Base-by-base conservation (phyloP, 2,329 filamentous ascomycete genomes). In the Ceratocystis huliohia region DNA sequence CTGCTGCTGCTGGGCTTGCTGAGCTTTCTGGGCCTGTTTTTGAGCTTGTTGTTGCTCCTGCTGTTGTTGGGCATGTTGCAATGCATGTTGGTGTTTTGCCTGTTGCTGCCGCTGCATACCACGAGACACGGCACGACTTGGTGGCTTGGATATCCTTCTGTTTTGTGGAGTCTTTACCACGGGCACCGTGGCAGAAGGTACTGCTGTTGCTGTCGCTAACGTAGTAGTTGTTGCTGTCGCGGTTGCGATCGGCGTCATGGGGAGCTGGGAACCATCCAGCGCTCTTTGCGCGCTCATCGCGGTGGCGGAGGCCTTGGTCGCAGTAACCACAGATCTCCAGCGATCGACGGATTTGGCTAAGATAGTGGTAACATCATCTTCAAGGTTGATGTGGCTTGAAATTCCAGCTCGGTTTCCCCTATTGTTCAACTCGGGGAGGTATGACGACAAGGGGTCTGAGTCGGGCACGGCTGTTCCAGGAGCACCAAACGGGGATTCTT, bases 311-410 rank as follows among this genome's bases (percentile, higher is more conserved):
- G 74, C 75, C 50, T 82, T 77, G 1, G 79, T 76, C 5, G 81
- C 79, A n/a, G 78, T 75, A 13, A 87, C 81, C 17, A 86, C 82
- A 3, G 75, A 77, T 74, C 84, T 87, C 84, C 84, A 87, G 37
- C 83, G 78, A 56, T 82, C 80, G 67, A 87, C 84, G 1, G 80
- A 80, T n/a, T 77, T 76, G 5, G 80, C 74, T 5, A 85, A 78
- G 46, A 83, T 72, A 0, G 78, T 78, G 64, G 82, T 78, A 1
- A 78, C 76, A 70, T 85, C 82, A 44, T 81, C 77, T 1, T 81
- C 64, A 50, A 75, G 76, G 57, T 82, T 74, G 0, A 71, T 71
- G 33, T 73, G 46, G 48, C 61, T 63, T 10, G 59, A 59, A 1
- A 65, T 28, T 13, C 25, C 41, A 20, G 44, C 61, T 20, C 50